Base-by-base conservation (phyloP, 2,329 filamentous ascomycete genomes). In the Coniochaeta sp. region DNA sequence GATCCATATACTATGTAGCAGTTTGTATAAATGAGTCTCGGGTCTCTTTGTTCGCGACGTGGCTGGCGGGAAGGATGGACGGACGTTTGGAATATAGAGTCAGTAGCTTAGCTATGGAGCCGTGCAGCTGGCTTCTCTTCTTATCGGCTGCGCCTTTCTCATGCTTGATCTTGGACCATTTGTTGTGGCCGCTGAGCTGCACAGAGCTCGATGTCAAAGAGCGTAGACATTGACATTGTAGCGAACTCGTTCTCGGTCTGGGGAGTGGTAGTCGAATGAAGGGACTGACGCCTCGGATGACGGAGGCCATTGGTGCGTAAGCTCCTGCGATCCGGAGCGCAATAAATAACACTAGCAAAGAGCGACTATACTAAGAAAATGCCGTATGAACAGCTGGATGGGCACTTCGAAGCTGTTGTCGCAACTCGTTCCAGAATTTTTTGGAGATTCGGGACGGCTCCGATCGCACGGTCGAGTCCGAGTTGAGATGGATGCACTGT, bases 101-200 rank as follows among this genome's bases (percentile, higher is more conserved):
- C 60, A 98, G 88, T 62, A 89, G 84, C 65, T 90, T 87, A 24
- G 88, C 81, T 67, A 96, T 83, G 52, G 80, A 73, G 55, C 81
- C 84, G 32, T 92, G 87, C 66, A 88, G 81, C 50, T 82, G 82
- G 74, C 86, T 91, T 75, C 93, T 96, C 67, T 88, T 87, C 61
- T 82, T 82, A 73, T 99, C 95, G 61, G 88, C 89, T 63, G 88
- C 90, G 58, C 89, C 92, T 75, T 99, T 99, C 73, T 95, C 91
- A 74, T 98, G 95, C 71, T 89, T 90, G 76, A 97, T 98, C 70
- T 95, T 96, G 61, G 91, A 92, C 95, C 95, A 99, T 72, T 92
- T 89, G 74, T 89, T 96, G 76, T 96, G 92, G 16, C 92, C 92
- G 26, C 89, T 87, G 62, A 76, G 74, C 16, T 75, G 69, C 8